Evolutionary conservation across 78 protist genomes (phyloP).

Genomic region (Salpingoeca rosetta): DNA sequence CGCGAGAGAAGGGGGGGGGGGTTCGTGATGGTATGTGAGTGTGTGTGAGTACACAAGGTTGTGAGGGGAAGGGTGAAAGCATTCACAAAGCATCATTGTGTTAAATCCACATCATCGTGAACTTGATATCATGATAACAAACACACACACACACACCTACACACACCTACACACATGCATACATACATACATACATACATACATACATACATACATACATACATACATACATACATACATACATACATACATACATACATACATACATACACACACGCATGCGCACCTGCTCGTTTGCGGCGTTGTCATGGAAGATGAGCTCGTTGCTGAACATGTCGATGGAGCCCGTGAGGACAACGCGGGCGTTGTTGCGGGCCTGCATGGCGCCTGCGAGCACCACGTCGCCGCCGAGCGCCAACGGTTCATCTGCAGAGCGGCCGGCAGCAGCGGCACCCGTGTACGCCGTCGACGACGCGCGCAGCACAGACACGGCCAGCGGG

Average conservation of each 20-base stretch:
- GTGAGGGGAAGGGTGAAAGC: too few relatives aligned
- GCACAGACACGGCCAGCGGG: slow-evolving; percentile 32
- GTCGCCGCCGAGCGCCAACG: slow-evolving; percentile 42
- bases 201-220: too few relatives aligned
- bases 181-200: background rate
- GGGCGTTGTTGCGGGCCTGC: slow-evolving; percentile 75
- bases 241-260: background rate
- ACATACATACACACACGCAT: background rate
- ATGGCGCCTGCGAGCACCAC: slow-evolving; percentile 58
- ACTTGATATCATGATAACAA: slow-evolving; percentile 12
- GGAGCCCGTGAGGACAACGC: slow-evolving; percentile 62
- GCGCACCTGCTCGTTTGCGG: background rate
- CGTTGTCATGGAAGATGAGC: background rate
- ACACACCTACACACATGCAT: background rate
- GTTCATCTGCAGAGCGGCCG: slow-evolving; percentile 5
- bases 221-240: background rate
- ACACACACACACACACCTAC: background rate
- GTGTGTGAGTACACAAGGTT: too few relatives aligned
- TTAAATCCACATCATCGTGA: too few relatives aligned
- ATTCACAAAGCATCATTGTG: too few relatives aligned
- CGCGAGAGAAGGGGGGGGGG: too few relatives aligned
- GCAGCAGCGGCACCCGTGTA: too few relatives aligned
- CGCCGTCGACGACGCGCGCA: slow-evolving; percentile 40
- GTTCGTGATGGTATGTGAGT: too few relatives aligned
- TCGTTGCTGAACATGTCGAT: slow-evolving; percentile 48